Percentiles rank a stretch among this genome's conserved stretches.
These are phyloP conservation scores for Psilocybe cubensis DNA, from an alignment of 768 basidiomycete genomes.

Conservation along the genomic window DNA sequence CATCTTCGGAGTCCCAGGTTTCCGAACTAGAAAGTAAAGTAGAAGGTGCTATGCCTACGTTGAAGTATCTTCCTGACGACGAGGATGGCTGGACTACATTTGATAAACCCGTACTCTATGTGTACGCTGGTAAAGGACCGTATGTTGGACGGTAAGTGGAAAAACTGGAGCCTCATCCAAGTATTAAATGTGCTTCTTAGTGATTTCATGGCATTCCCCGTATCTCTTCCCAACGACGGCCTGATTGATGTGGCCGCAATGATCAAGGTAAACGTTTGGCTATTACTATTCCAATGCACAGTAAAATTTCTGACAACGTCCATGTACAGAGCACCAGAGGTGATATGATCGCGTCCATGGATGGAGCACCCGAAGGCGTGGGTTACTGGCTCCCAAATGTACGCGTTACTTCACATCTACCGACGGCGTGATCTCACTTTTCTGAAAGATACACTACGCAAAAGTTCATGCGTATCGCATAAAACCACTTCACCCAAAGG, in stretches of 20 bases:
- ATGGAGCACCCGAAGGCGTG: slow-evolving; percentile 64
- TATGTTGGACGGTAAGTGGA: slow-evolving; percentile 62
- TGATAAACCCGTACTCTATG: slow-evolving; percentile 67
- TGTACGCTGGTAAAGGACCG: slow-evolving; percentile 81
- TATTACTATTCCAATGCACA: too few species aligned
- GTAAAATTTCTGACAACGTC: not conserved
- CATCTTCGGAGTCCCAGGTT: not conserved
- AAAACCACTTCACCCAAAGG: slow-evolving; percentile 57
- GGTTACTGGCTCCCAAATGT: slow-evolving; percentile 67
- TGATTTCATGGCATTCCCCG: slow-evolving; percentile 83
- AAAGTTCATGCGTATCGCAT: slow-evolving; percentile 78
- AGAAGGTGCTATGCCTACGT: slow-evolving; percentile 42
- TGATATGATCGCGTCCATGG: slow-evolving; percentile 55
- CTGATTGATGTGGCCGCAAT: slow-evolving; percentile 74
- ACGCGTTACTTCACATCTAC: slow-evolving; percentile 20
- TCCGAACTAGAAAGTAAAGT: slow-evolving; percentile 11
- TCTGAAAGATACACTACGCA: slow-evolving; percentile 63
- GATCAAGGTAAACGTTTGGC: too few species aligned
- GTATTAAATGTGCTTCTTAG: slow-evolving; percentile 32
- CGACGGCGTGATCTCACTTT: not conserved
- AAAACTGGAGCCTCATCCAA: not conserved
- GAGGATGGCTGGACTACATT: slow-evolving; percentile 73
- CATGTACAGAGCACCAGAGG: slow-evolving; percentile 47
- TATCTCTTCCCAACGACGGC: slow-evolving; percentile 80
- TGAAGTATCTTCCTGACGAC: slow-evolving; percentile 46